These are phyloP conservation scores for Apiotrichum mycotoxinovorans DNA, from an alignment of 1,284 basidiomycete genomes.

Conservation along the genomic window DNA sequence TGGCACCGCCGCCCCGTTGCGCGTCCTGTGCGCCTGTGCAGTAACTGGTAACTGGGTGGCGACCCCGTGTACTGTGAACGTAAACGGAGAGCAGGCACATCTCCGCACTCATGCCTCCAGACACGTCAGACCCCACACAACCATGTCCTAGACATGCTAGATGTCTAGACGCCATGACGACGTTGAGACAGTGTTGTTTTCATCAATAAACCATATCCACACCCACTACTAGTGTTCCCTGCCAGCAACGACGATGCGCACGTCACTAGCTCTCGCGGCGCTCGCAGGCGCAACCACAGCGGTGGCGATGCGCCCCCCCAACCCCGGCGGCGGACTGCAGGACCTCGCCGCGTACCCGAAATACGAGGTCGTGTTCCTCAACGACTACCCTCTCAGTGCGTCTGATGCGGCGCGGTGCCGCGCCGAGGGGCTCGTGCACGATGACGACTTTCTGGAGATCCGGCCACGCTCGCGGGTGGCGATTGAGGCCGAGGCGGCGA, in stretches of 20 bases:
- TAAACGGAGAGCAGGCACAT: not conserved
- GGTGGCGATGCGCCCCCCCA: slow-evolving; percentile 19
- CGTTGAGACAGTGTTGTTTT: no score
- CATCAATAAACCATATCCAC: no score
- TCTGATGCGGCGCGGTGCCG: slow-evolving; percentile 72
- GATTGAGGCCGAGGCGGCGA: slow-evolving; percentile 48
- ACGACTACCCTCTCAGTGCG: slow-evolving; percentile 68
- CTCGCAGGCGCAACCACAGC: slow-evolving; percentile 12
- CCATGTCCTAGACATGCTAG: not conserved
- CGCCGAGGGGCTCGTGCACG: slow-evolving; percentile 61
- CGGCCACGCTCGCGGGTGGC: slow-evolving; percentile 56
- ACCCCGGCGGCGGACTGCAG: slow-evolving; percentile 44
- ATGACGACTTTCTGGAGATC: slow-evolving; percentile 69
- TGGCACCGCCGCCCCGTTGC: no score
- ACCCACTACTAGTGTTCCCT: no score
- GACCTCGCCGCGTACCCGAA: slow-evolving; percentile 81
- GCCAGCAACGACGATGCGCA: not conserved
- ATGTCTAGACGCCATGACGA: not conserved
- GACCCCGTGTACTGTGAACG: not conserved
- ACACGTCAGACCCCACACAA: not conserved
- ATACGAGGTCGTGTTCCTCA: slow-evolving; percentile 74
- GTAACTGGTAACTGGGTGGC: not conserved
- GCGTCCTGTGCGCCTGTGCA: no score
- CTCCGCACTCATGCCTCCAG: not conserved
- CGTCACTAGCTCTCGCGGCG: slow-evolving; percentile 23